Conservation (phyloP, 2,329 filamentous ascomycete species). For the Colletotrichum karsti region DNA sequence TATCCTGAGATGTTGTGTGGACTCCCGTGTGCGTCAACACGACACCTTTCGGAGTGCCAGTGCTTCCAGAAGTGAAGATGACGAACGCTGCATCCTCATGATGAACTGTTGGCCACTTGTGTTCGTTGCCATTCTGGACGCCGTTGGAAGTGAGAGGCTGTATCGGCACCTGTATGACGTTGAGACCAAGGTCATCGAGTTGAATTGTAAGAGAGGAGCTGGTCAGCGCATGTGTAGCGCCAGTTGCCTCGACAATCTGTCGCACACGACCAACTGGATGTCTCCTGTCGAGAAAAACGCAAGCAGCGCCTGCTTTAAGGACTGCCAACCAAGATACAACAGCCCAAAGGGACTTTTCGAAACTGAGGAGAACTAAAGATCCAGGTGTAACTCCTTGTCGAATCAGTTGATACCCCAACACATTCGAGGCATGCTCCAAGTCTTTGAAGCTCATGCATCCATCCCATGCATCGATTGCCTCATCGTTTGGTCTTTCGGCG, state of each 20-base stretch:
- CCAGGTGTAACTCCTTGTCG: conserved; percentile 36
- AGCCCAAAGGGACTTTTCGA: conserved; percentile 34
- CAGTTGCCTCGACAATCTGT: not conserved
- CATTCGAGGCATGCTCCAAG: not conserved
- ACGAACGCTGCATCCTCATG: conserved; percentile 34
- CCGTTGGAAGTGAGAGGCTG: not conserved
- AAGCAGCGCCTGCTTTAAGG: conserved; percentile 36
- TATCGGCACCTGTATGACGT: not conserved
- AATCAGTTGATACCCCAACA: not conserved
- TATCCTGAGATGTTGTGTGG: conserved; percentile 29
- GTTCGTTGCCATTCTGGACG: not conserved
- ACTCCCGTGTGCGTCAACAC: conserved; percentile 40
- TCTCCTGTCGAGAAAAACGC: conserved; percentile 29
- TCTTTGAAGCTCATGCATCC: conserved; percentile 7
- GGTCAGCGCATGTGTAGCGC: not conserved
- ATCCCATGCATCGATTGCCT: conserved; percentile 7
- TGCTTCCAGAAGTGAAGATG: conserved; percentile 63
- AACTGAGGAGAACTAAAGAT: conserved; percentile 39
- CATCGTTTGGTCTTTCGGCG: not conserved
- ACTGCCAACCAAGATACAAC: conserved; percentile 33
- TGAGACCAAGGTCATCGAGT: not conserved
- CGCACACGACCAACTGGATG: not conserved
- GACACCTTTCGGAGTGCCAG: conserved; percentile 62
- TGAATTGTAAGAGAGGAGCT: not conserved
- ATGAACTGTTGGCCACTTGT: not conserved